Percentiles rank a stretch among this genome's conserved stretches.
Conservation (phyloP, 148 eudicot genomes). For the Fallopia convolvulus region DNA sequence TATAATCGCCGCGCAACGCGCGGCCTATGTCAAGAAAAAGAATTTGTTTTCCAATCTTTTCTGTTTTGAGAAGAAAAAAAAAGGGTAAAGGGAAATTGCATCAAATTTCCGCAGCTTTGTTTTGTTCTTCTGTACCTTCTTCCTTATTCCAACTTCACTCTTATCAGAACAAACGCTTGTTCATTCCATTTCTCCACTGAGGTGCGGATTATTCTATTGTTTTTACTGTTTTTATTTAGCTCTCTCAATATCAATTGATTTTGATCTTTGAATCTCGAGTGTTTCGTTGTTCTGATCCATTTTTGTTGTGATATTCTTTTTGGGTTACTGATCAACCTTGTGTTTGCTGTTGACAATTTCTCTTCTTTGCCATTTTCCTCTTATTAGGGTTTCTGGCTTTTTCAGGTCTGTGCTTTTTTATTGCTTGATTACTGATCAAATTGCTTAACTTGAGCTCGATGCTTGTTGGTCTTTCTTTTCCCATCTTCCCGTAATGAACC, state of each 20-base stretch:
- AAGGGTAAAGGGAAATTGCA: neutral
- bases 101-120: slow-evolving; percentile 2
- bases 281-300: neutral
- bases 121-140: neutral
- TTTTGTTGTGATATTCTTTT: neutral
- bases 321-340: neutral
- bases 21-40: neutral
- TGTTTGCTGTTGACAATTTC: neutral
- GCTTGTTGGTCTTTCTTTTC: neutral
- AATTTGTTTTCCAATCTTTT: neutral
- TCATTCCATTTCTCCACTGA: neutral
- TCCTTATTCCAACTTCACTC: slow-evolving; percentile 8
- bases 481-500: neutral
- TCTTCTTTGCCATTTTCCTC: neutral
- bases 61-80: neutral
- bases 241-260: neutral
- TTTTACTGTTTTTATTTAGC: neutral
- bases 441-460: neutral
- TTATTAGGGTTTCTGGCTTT: neutral
- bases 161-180: neutral
- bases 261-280: neutral
- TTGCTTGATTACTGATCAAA: neutral
- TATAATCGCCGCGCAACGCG: too few species aligned
- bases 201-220: neutral
- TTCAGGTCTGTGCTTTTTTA: neutral